phyloP scores from a whole-genome alignment of 768 basidiomycete species.

The Trametopsis cervina region DNA sequence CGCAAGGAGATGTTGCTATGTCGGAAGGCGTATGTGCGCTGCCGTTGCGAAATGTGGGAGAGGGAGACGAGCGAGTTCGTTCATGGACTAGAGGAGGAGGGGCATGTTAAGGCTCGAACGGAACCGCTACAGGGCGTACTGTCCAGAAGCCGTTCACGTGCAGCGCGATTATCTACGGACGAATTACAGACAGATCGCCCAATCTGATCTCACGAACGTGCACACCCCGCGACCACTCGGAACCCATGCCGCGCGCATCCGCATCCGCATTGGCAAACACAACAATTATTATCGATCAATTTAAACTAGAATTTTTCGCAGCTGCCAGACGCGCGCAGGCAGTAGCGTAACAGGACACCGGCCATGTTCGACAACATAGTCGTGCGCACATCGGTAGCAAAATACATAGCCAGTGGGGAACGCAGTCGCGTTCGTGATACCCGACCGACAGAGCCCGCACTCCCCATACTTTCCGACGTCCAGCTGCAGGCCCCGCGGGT shows the following conservation, averaged over 20 bases:
- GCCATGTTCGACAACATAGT: conserved; percentile 69
- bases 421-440: conserved; percentile 81
- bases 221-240: conserved; percentile 1
- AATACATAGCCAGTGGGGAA: conserved; percentile 92
- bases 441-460: conserved; percentile 73
- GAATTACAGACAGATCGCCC: conserved; percentile 2
- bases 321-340: conserved; percentile 68
- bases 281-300: too few species aligned
- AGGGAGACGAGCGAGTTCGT: conserved; percentile 4
- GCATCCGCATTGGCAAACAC: not conserved
- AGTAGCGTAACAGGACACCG: conserved; percentile 85
- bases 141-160: conserved; percentile 9
- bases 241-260: not conserved
- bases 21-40: not conserved
- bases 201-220: conserved; percentile 14
- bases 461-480: conserved; percentile 63
- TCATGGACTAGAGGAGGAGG: conserved; percentile 14
- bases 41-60: conserved; percentile 6
- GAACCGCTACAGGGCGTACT: not conserved
- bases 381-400: conserved; percentile 88
- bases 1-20: not conserved
- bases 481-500: conserved; percentile 65
- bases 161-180: conserved; percentile 2
- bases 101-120: conserved; percentile 9
- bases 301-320: conserved; percentile 82